Evolutionary conservation across 768 basidiomycete genomes (phyloP).

Genomic region (Chlorophyllum brunneum): DNA sequence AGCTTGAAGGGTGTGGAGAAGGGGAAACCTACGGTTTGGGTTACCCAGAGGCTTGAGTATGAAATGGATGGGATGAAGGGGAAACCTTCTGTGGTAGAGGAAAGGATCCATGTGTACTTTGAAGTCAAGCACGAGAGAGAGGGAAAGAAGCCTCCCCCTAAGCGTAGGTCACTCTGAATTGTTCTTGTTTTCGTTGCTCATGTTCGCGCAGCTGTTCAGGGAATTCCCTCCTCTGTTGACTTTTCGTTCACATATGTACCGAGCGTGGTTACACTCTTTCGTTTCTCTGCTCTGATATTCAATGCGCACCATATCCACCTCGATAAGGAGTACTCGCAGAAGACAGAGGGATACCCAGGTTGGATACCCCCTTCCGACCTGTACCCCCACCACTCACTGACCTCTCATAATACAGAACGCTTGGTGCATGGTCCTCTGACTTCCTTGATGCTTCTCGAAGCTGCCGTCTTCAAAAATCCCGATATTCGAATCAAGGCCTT

Average conservation of each 20-base stretch:
- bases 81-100: slow-evolving; percentile 53
- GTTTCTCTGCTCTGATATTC: slow-evolving; percentile 84
- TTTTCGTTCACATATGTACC: slow-evolving; percentile 69
- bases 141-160: slow-evolving; percentile 8
- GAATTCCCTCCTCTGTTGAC: slow-evolving; percentile 41
- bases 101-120: slow-evolving; percentile 65
- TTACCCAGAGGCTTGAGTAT: slow-evolving; percentile 59
- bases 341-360: slow-evolving; percentile 73
- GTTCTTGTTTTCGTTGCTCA: background rate
- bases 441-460: slow-evolving; percentile 74
- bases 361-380: slow-evolving; percentile 2
- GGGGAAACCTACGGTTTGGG: slow-evolving; percentile 69
- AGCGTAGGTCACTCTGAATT: background rate
- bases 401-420: slow-evolving; percentile 46
- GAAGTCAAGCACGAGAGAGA: slow-evolving; percentile 18
- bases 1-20: slow-evolving; percentile 65
- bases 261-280: slow-evolving; percentile 69
- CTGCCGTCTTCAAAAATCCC: slow-evolving; percentile 47
- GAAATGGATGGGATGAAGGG: slow-evolving; percentile 34
- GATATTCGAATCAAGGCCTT: slow-evolving; percentile 45
- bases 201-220: slow-evolving; percentile 37
- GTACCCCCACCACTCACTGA: background rate
- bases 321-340: slow-evolving; percentile 67
- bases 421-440: slow-evolving; percentile 86
- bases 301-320: slow-evolving; percentile 85